Percentiles rank a stretch among this genome's conserved stretches.
phyloP scores from a whole-genome alignment of 768 basidiomycete species.

The Psilocybe azurescens region DNA sequence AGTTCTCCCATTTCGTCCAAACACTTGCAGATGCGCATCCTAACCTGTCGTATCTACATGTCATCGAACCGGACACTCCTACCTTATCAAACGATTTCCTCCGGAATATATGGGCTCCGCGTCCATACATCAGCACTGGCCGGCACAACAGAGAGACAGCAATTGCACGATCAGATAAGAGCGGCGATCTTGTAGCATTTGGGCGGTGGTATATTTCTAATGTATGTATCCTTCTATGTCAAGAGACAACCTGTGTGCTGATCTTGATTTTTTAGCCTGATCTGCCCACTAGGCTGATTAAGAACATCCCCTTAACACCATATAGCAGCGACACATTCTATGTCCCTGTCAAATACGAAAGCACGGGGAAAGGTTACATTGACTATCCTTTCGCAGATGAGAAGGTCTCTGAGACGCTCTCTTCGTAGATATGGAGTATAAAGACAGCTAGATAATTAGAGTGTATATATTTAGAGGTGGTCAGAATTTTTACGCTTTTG shows the following conservation, averaged over 20 bases:
- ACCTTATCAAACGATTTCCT: conserved; percentile 48
- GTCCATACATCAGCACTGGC: conserved; percentile 45
- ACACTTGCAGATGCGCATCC: conserved; percentile 46
- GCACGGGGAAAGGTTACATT: conserved; percentile 32
- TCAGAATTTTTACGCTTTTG: too few relatives aligned
- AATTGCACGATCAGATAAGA: conserved; percentile 39
- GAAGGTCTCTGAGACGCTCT: neutral
- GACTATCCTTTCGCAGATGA: conserved; percentile 32
- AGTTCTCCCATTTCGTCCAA: conserved; percentile 54
- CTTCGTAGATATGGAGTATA: too few relatives aligned
- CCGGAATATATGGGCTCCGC: conserved; percentile 50
- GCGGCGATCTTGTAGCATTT: conserved; percentile 36
- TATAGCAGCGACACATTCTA: conserved; percentile 47
- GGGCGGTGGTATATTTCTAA: conserved; percentile 38
- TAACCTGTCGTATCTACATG: conserved; percentile 56
- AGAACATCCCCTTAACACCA: conserved; percentile 36
- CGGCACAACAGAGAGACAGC: conserved; percentile 47
- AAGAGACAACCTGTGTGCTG: neutral
- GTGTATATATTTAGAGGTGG: too few relatives aligned
- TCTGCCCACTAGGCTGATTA: conserved; percentile 40
- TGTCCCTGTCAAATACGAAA: conserved; percentile 28
- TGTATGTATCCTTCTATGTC: conserved; percentile 25
- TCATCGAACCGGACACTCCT: conserved; percentile 41
- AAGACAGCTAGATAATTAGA: too few relatives aligned
- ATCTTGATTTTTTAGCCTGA: conserved; percentile 41